phyloP scores from a whole-genome alignment of 2,329 filamentous ascomycete species.

The Cordyceps fumosorosea region DNA sequence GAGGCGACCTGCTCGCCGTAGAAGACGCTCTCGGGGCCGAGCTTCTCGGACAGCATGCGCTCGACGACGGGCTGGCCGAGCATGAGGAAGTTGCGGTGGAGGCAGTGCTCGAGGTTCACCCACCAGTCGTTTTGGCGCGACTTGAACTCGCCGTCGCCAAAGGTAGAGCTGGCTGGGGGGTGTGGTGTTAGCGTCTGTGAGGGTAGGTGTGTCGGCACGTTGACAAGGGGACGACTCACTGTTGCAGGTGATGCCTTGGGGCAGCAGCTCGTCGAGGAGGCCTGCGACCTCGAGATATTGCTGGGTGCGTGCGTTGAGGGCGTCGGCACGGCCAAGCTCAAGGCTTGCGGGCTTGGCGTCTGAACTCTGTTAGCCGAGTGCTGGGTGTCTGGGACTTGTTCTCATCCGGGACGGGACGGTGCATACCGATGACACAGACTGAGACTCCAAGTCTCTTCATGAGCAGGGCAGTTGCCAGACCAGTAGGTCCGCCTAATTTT shows the following conservation, averaged over 20 bases:
- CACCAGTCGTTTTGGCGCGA: slow-evolving; percentile 43
- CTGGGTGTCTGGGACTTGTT: not conserved
- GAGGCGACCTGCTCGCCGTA: slow-evolving; percentile 32
- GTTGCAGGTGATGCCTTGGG: slow-evolving; percentile 40
- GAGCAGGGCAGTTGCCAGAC: slow-evolving; percentile 37
- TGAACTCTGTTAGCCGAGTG: slow-evolving; percentile 15
- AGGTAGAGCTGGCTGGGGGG: slow-evolving; percentile 40
- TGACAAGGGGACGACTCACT: slow-evolving; percentile 31
- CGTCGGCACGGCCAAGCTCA: slow-evolving; percentile 39
- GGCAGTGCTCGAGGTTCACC: slow-evolving; percentile 36
- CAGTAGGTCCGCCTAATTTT: slow-evolving; percentile 36
- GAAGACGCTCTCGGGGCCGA: slow-evolving; percentile 25
- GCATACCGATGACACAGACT: slow-evolving; percentile 32
- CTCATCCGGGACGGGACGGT: not conserved
- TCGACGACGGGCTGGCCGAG: slow-evolving; percentile 43
- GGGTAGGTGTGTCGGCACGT: not conserved
- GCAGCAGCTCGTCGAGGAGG: slow-evolving; percentile 35
- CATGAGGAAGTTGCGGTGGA: slow-evolving; percentile 44
- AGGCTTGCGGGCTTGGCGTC: slow-evolving; percentile 33
- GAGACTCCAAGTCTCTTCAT: slow-evolving; percentile 35
- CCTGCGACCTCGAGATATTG: slow-evolving; percentile 40
- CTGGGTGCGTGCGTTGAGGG: slow-evolving; percentile 42
- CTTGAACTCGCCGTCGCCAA: slow-evolving; percentile 38
- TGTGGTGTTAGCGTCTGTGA: not conserved
- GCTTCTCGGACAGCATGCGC: slow-evolving; percentile 27